Conservation (phyloP, 1,284 basidiomycete genomes). For the Volvariella volvacea region DNA sequence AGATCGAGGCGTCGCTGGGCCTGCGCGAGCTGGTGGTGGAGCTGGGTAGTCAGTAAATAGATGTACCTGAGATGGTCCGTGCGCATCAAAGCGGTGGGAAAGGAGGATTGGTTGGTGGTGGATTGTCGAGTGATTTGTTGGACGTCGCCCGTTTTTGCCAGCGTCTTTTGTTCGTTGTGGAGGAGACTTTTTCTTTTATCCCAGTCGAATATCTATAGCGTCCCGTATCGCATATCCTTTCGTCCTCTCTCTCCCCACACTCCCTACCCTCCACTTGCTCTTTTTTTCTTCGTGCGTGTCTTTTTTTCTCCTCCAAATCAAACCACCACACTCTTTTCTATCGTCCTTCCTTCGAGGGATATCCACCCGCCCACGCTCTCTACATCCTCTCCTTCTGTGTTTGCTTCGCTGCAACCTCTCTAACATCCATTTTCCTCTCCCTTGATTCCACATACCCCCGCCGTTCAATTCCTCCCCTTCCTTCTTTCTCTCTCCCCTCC, state of each 20-base stretch:
- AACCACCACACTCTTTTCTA: slow-evolving; percentile 32
- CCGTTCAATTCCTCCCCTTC: slow-evolving; percentile 25
- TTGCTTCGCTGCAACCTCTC: slow-evolving; percentile 18
- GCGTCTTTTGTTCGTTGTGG: slow-evolving; percentile 3
- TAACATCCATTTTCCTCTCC: slow-evolving; percentile 27
- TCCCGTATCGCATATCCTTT: slow-evolving; percentile 8
- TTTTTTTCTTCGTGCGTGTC: slow-evolving; percentile 32
- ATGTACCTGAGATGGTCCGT: slow-evolving; percentile 10
- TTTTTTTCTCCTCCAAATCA: slow-evolving; percentile 28
- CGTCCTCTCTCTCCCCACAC: slow-evolving; percentile 24
- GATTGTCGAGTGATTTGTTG: not conserved
- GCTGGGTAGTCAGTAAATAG: not conserved
- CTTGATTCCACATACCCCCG: slow-evolving; percentile 27
- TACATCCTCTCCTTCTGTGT: slow-evolving; percentile 25
- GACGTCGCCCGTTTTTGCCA: slow-evolving; percentile 2
- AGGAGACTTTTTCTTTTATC: slow-evolving; percentile 11
- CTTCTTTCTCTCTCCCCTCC: slow-evolving; percentile 21
- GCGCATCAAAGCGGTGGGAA: slow-evolving; percentile 13
- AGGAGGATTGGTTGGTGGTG: slow-evolving; percentile 1
- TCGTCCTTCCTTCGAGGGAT: slow-evolving; percentile 8
- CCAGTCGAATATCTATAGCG: slow-evolving; percentile 13
- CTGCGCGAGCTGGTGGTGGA: not conserved
- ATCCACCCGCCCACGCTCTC: slow-evolving; percentile 18
- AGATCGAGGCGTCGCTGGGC: not conserved
- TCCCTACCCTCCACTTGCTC: slow-evolving; percentile 17